Evolutionary conservation across 2,329 filamentous ascomycete genomes (phyloP).

Genomic region (Aureobasidium sp.): DNA sequence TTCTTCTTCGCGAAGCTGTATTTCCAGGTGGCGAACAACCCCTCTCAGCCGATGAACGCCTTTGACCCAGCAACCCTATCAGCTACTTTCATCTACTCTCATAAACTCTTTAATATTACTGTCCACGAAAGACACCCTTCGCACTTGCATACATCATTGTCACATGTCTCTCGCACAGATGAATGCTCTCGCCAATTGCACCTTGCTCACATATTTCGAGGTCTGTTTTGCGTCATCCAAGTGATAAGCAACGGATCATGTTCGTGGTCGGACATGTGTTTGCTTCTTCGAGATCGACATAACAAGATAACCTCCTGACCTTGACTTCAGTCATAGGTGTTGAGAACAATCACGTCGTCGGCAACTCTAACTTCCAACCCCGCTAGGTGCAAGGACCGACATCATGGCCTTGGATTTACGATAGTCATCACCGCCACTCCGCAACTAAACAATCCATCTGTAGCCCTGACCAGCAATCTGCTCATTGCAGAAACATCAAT

Average conservation of each 20-base stretch:
- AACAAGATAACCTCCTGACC: neutral
- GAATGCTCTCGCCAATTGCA: no score
- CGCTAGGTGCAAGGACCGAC: neutral
- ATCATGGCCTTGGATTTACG: neutral
- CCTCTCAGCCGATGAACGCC: neutral
- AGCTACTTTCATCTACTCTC: neutral
- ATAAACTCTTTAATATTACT: neutral
- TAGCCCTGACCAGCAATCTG: no score
- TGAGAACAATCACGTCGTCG: neutral
- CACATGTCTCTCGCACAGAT: neutral
- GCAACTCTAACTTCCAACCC: neutral
- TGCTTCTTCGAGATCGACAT: neutral
- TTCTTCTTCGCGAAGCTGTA: neutral
- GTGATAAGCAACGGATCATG: neutral
- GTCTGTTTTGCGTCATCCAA: neutral
- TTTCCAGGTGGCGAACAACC: neutral
- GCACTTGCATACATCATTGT: neutral
- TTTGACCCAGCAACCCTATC: neutral
- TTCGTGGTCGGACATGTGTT: neutral
- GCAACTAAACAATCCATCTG: neutral
- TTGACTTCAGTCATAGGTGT: neutral
- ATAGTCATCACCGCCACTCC: no score
- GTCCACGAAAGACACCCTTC: no score
- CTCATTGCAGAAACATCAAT: no score
- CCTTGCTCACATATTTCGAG: neutral